Conservation (phyloP, 2,329 filamentous ascomycete genomes). For the Trichoderma sp. region DNA sequence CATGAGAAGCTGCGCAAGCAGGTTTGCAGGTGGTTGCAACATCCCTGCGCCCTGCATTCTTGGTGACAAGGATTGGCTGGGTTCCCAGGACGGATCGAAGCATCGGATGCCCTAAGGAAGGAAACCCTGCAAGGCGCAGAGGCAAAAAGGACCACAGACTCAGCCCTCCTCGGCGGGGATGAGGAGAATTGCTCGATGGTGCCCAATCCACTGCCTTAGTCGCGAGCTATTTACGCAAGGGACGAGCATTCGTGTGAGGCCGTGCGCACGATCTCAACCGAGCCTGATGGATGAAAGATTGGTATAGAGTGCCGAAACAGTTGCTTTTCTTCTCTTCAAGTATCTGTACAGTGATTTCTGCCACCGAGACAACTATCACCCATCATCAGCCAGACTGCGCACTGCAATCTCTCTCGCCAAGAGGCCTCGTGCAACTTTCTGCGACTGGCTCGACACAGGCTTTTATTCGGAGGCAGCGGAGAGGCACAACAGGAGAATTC, state of each 20-base stretch:
- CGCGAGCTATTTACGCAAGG: not conserved
- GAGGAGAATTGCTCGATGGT: not conserved
- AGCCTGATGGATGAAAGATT: not conserved
- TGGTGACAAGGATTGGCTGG: not conserved
- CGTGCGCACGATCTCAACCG: not conserved
- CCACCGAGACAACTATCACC: not conserved
- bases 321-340: not conserved
- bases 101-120: slow-evolving; percentile 1
- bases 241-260: not conserved
- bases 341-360: not conserved
- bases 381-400: not conserved
- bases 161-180: not conserved
- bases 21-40: not conserved
- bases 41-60: not conserved
- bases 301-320: not conserved
- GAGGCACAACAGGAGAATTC: slow-evolving; percentile 7
- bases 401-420: not conserved
- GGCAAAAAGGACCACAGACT: not conserved
- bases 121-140: slow-evolving; percentile 18
- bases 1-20: slow-evolving; percentile 10
- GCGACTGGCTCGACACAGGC: not conserved
- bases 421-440: not conserved
- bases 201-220: not conserved
- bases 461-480: not conserved
- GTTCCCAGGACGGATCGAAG: slow-evolving; percentile 27